Conservation (phyloP, 2,329 filamentous ascomycete species). For the Atkinsonella hypoxylon region DNA sequence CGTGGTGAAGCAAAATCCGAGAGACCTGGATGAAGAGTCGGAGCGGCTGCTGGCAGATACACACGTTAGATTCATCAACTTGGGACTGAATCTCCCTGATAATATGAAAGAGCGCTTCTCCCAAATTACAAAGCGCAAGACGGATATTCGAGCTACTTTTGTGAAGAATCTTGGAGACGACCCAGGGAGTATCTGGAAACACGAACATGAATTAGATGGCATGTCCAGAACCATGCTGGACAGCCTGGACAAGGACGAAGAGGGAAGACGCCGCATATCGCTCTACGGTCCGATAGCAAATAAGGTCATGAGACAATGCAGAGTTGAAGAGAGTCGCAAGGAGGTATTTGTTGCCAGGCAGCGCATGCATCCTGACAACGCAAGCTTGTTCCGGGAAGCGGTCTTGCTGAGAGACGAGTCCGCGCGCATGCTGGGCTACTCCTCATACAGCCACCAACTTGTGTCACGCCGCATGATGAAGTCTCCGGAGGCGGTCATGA, state of each 20-base stretch:
- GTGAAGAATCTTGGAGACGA: neutral
- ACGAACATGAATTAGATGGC: neutral
- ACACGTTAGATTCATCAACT: neutral
- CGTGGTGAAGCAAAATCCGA: neutral
- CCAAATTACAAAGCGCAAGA: neutral
- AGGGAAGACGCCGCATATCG: neutral
- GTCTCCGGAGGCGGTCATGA: constrained; percentile 1
- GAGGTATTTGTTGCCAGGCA: neutral
- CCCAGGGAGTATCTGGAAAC: neutral
- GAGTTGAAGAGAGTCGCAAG: neutral
- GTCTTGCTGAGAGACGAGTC: constrained; percentile 7
- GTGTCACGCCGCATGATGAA: constrained; percentile 3
- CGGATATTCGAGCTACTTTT: neutral
- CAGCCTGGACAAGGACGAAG: neutral
- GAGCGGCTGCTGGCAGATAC: neutral
- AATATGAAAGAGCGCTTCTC: neutral
- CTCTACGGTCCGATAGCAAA: neutral
- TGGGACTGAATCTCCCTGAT: neutral
- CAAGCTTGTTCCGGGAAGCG: constrained; percentile 2
- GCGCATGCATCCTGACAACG: constrained; percentile 1
- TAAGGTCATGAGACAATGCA: constrained; percentile 1
- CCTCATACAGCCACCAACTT: constrained; percentile 1
- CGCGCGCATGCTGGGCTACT: constrained; percentile 4
- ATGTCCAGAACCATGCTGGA: neutral
- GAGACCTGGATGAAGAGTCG: neutral